Base-by-base conservation (phyloP, 352 stramenopile genomes). In the Peronospora farinosa region DNA sequence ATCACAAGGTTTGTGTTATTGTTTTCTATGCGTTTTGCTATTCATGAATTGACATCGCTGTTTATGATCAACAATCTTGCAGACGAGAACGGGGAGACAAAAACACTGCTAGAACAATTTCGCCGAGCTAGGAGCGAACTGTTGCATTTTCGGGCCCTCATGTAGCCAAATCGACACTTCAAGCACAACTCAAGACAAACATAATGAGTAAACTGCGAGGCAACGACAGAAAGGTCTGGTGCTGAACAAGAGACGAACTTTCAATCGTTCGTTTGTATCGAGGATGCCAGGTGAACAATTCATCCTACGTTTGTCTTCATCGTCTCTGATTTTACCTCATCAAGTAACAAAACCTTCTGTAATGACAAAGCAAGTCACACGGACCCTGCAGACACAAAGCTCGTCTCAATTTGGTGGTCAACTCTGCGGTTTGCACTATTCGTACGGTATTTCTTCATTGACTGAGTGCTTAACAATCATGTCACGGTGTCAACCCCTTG, bases 391-490 rank as follows among this genome's bases (percentile, higher is more conserved):
- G 72, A 47, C 16, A 88, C 67, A 23, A 79, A 67, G 16, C 87
- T 57, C 19, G 19, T 30, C 54, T n/a, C n/a, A n/a, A 47, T 9
- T 40, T 31, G 23, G 59, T 49, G 9, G 39, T 40, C 2, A 54
- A 55, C 19, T 3, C 19, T 3, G 19, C 19, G 19, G 19, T 3
- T 21, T 48, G 63, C 36, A 41, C 57, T 63, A 48, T 48, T 72
- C 27, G 41, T 44, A 27, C 44, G 40, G 30, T 55, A 47, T 44
- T 86, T 86, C 35, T 65, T 77, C 17, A 63, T 63, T 2, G 5
- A 72, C 80, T 0, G 78, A 88, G 57, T 91, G 72, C 40, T 86
- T 88, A 32, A 86, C 74, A 78, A 89, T 91, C 1, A 65, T 72
- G 11, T 78, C 78, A 21, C 78, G 75, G 2, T n/a, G n/a, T n/a